phyloP scores from a whole-genome alignment of 192 early-diverging fungal species.

The Coemansia sp. region DNA sequence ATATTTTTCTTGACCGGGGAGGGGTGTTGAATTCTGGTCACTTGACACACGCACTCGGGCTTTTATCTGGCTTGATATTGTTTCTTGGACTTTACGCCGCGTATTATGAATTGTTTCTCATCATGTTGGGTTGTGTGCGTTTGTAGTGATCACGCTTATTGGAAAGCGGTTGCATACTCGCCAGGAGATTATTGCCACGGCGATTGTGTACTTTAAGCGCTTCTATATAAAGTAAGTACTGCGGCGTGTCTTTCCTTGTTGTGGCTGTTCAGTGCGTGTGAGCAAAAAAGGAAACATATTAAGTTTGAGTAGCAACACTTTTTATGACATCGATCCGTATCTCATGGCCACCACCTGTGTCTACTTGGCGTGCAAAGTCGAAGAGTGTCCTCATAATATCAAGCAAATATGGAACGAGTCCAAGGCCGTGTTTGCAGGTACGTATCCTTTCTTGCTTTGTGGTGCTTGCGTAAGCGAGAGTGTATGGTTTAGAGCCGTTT shows the following conservation, averaged over 20 bases:
- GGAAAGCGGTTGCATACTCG: conserved; percentile 66
- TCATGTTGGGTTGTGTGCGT: no score
- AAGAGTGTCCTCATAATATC: conserved; percentile 71
- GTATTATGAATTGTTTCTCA: no score
- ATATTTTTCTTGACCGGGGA: no score
- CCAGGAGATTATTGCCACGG: conserved; percentile 82
- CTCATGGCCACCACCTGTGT: conserved; percentile 77
- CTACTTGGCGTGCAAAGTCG: conserved; percentile 86
- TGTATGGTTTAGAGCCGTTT: no score
- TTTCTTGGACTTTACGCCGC: no score
- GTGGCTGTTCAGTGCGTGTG: neutral
- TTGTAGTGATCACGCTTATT: conserved; percentile 76
- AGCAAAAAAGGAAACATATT: neutral
- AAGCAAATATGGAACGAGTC: conserved; percentile 49
- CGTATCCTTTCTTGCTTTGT: conserved; percentile 8
- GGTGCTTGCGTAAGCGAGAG: no score
- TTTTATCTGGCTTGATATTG: no score
- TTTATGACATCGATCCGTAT: conserved; percentile 69
- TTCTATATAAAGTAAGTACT: conserved; percentile 77
- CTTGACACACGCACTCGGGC: no score
- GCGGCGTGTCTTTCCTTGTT: neutral
- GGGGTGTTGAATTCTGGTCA: no score
- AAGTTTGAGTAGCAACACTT: conserved; percentile 59
- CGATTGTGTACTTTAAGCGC: conserved; percentile 81
- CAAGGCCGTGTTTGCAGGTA: conserved; percentile 39